phyloP scores from a whole-genome alignment of 2,329 filamentous ascomycete species.

The Claviceps maximensis region DNA sequence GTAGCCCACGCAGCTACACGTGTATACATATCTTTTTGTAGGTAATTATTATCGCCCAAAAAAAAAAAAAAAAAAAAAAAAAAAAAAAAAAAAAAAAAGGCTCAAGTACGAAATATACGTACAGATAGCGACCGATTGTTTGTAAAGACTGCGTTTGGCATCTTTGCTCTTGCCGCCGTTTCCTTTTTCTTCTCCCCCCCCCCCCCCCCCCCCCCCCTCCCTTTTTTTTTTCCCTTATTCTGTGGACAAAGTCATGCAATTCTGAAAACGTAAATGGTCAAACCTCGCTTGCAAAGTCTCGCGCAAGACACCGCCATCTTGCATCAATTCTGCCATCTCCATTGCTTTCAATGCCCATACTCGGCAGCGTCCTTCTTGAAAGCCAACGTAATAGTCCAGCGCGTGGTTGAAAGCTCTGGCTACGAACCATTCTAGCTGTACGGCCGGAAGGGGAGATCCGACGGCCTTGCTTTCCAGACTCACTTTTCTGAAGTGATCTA shows the following conservation, averaged over 20 bases:
- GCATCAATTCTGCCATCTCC: constrained; percentile 43
- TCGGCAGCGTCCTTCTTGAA: constrained; percentile 40
- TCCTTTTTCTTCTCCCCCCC: not conserved
- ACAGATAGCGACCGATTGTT: too few relatives aligned
- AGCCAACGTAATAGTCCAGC: constrained; percentile 48
- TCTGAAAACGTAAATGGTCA: constrained; percentile 19
- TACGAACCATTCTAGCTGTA: constrained; percentile 67
- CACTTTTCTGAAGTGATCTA: constrained; percentile 48
- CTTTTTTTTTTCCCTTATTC: not conserved
- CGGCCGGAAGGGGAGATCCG: constrained; percentile 42
- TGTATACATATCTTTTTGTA: not conserved
- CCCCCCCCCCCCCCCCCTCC: too few relatives aligned
- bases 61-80: too few relatives aligned
- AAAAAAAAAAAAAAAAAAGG: too few relatives aligned
- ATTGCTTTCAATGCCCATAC: constrained; percentile 52
- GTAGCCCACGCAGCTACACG: not conserved
- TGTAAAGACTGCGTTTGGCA: not conserved
- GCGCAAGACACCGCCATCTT: constrained; percentile 38
- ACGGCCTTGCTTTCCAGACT: constrained; percentile 34
- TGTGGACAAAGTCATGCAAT: not conserved
- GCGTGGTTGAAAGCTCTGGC: constrained; percentile 56
- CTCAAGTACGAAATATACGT: too few relatives aligned
- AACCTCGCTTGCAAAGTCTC: constrained; percentile 30
- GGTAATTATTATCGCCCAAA: too few relatives aligned
- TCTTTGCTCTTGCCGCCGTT: not conserved